These are phyloP conservation scores for Nadsonia fulvescens DNA, from an alignment of 805 yeast genomes.

Conservation along the genomic window DNA sequence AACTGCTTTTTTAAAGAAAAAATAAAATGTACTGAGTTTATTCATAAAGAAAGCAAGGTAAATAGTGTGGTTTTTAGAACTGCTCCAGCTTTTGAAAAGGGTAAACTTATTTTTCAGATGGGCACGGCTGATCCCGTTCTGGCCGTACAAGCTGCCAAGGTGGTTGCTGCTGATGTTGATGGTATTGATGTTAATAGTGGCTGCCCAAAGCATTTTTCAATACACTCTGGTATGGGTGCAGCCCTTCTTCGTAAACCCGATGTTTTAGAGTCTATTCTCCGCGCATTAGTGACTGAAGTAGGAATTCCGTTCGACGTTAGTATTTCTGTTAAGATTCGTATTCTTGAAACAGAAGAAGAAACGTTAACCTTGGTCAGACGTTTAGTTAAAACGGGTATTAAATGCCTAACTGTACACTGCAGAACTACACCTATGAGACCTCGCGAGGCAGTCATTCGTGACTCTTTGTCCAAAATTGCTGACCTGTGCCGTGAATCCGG, in stretches of 20 bases:
- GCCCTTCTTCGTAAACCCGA: conserved; percentile 77
- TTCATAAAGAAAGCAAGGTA: conserved; percentile 19
- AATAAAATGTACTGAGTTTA: conserved; percentile 9
- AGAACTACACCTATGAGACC: conserved; percentile 74
- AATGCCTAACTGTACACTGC: conserved; percentile 80
- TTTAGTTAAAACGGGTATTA: conserved; percentile 59
- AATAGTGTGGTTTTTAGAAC: conserved; percentile 52
- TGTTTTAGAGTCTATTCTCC: conserved; percentile 47
- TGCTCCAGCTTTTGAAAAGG: conserved; percentile 39
- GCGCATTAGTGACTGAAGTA: conserved; percentile 52
- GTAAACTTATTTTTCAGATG: conserved; percentile 66
- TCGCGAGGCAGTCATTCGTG: conserved; percentile 63
- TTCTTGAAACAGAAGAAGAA: conserved; percentile 44
- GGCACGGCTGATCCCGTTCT: conserved; percentile 72
- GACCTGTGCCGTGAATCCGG: conserved; percentile 39
- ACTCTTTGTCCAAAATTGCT: conserved; percentile 43
- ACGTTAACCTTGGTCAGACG: conserved; percentile 41
- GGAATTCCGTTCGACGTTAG: conserved; percentile 65
- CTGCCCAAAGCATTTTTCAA: conserved; percentile 89
- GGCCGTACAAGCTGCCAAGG: conserved; percentile 75
- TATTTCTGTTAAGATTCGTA: conserved; percentile 77
- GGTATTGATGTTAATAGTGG: conserved; percentile 93
- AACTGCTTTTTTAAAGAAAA: conserved; percentile 3
- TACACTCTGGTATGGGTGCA: conserved; percentile 97
- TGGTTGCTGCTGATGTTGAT: conserved; percentile 70